Evolutionary conservation across 2,329 filamentous ascomycete species (phyloP).

Genomic region (Nemania sp.): DNA sequence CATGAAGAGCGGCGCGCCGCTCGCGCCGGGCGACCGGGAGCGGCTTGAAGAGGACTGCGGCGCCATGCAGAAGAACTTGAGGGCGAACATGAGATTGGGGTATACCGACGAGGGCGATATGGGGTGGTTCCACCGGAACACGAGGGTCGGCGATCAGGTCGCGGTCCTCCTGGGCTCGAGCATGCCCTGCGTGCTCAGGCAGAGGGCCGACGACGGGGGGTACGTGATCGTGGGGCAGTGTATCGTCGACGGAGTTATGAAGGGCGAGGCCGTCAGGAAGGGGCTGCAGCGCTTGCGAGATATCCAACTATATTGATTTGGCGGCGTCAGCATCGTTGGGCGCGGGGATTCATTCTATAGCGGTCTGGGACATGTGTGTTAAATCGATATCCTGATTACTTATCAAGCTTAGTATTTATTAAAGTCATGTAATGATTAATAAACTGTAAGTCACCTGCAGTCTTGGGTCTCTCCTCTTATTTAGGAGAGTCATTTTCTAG

Average conservation of each 20-base stretch:
- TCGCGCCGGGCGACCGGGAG: conserved; percentile 6
- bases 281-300: conserved; percentile 20
- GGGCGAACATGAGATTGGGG: conserved; percentile 24
- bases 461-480: too few relatives aligned
- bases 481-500: too few relatives aligned
- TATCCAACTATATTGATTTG: conserved; percentile 17
- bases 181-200: conserved; percentile 26
- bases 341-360: too few relatives aligned
- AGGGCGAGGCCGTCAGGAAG: conserved; percentile 22
- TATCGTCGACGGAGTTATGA: conserved; percentile 24
- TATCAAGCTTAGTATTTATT: too few relatives aligned
- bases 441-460: too few relatives aligned
- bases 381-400: too few relatives aligned
- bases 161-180: conserved; percentile 20
- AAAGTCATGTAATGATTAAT: too few relatives aligned
- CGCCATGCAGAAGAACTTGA: conserved; percentile 16
- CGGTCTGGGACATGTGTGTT: too few relatives aligned
- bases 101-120: conserved; percentile 18
- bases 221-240: conserved; percentile 21
- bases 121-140: conserved; percentile 21
- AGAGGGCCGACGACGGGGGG: conserved; percentile 4
- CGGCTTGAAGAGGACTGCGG: conserved; percentile 12
- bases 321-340: background rate
- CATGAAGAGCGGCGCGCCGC: conserved; percentile 12
- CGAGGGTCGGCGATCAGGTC: conserved; percentile 19